phyloP scores from a whole-genome alignment of 2,329 filamentous ascomycete species.

The Clonostachys solani region DNA sequence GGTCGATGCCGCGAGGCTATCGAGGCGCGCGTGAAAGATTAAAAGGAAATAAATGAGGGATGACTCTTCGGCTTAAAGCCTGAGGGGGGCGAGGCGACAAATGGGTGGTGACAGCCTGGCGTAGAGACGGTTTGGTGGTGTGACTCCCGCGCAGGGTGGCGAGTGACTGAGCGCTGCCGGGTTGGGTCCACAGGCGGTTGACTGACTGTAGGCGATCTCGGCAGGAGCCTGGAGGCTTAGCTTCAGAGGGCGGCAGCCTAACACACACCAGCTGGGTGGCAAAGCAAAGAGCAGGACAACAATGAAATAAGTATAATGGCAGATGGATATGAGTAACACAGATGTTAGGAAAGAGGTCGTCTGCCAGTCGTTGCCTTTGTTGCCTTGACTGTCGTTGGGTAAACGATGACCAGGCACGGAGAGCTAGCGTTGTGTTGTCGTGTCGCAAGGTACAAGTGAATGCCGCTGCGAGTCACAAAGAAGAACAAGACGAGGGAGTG shows the following conservation, averaged over 20 bases:
- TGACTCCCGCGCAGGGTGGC: constrained; percentile 33
- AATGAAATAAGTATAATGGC: neutral
- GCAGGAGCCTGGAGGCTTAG: constrained; percentile 1
- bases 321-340: constrained; percentile 1
- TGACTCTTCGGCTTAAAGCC: constrained; percentile 1
- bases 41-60: neutral
- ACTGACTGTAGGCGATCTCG: neutral
- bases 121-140: constrained; percentile 11
- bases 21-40: too few species aligned
- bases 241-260: constrained; percentile 11
- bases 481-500: constrained; percentile 5
- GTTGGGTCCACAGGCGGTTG: constrained; percentile 1
- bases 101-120: neutral
- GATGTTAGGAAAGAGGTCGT: constrained; percentile 3
- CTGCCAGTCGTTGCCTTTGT: constrained; percentile 2
- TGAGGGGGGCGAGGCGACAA: constrained; percentile 3
- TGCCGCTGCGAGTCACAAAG: constrained; percentile 33
- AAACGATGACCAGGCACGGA: too few species aligned
- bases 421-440: constrained; percentile 1
- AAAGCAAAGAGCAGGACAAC: neutral
- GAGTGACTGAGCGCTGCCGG: constrained; percentile 20
- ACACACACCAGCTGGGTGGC: neutral
- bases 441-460: constrained; percentile 46
- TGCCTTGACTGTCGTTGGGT: too few species aligned
- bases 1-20: neutral